phyloP scores from a whole-genome alignment of 2,329 filamentous ascomycete species.

The Ampelomyces quisqualis region DNA sequence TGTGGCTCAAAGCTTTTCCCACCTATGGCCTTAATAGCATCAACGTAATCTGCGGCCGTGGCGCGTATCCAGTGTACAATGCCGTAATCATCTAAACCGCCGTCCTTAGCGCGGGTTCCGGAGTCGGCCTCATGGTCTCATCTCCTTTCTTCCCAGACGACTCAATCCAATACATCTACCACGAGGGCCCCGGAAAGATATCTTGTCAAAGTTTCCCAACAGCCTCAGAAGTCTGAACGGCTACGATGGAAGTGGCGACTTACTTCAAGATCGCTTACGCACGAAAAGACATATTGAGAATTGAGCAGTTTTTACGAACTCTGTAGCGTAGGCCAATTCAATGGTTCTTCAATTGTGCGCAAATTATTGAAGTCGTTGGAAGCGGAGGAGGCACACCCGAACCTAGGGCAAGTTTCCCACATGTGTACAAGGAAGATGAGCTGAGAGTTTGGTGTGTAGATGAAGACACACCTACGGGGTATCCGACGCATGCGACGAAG shows the following conservation, averaged over 20 bases:
- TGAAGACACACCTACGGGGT: too few relatives aligned
- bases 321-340: constrained; percentile 8
- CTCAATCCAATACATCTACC: constrained; percentile 14
- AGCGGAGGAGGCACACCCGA: constrained; percentile 7
- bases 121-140: constrained; percentile 18
- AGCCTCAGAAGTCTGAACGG: constrained; percentile 6
- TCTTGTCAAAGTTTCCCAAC: constrained; percentile 14
- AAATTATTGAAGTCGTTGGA: constrained; percentile 20
- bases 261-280: constrained; percentile 21
- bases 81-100: constrained; percentile 16
- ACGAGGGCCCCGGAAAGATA: constrained; percentile 18
- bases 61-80: constrained; percentile 11
- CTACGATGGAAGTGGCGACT: constrained; percentile 20
- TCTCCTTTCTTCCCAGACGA: constrained; percentile 9
- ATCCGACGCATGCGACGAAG: too few relatives aligned
- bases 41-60: constrained; percentile 13
- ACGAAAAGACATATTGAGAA: constrained; percentile 18
- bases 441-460: constrained; percentile 21
- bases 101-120: constrained; percentile 10
- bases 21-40: constrained; percentile 9
- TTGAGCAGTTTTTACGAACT: constrained; percentile 18
- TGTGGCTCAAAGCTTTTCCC: constrained; percentile 14
- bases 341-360: constrained; percentile 22
- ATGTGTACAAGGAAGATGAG: constrained; percentile 15
- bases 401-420: constrained; percentile 14